Percentiles rank a stretch among this genome's conserved stretches.
Conservation (phyloP, 1,284 basidiomycete species). For the Ceratobasidium papillatum region DNA sequence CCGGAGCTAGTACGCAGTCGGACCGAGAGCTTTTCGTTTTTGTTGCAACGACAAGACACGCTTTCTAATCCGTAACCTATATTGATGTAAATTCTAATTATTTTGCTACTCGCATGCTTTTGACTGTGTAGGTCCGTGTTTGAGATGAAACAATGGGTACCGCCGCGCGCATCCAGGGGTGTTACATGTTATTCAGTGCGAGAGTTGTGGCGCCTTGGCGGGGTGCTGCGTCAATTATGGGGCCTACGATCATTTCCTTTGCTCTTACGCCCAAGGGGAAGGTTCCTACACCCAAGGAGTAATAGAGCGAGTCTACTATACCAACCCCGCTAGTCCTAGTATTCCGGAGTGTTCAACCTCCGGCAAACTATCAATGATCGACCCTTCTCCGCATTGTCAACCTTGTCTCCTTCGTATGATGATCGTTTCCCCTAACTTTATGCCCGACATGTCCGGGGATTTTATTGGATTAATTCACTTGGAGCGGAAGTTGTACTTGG, state of each 20-base stretch:
- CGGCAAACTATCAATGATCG: background rate
- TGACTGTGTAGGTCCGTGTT: background rate
- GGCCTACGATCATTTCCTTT: too few species aligned
- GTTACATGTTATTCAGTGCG: background rate
- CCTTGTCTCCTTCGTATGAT: background rate
- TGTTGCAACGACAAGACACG: constrained; percentile 13
- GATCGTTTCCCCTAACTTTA: background rate
- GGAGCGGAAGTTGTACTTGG: background rate
- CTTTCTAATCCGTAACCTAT: background rate
- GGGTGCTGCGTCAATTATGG: background rate
- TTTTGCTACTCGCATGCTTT: background rate
- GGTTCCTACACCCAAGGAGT: background rate
- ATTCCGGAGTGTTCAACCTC: background rate
- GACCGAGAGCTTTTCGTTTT: constrained; percentile 30
- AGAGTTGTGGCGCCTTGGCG: background rate
- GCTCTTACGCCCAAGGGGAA: background rate
- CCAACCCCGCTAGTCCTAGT: background rate
- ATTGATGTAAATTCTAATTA: background rate
- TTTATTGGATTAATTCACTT: background rate
- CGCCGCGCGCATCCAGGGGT: constrained; percentile 2
- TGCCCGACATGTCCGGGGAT: background rate
- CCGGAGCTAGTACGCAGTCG: background rate
- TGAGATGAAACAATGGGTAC: background rate
- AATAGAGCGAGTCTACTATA: background rate
- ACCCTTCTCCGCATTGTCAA: background rate